Base-by-base conservation (phyloP, 257 asterid genomes). In the Henckelia pumila region DNA sequence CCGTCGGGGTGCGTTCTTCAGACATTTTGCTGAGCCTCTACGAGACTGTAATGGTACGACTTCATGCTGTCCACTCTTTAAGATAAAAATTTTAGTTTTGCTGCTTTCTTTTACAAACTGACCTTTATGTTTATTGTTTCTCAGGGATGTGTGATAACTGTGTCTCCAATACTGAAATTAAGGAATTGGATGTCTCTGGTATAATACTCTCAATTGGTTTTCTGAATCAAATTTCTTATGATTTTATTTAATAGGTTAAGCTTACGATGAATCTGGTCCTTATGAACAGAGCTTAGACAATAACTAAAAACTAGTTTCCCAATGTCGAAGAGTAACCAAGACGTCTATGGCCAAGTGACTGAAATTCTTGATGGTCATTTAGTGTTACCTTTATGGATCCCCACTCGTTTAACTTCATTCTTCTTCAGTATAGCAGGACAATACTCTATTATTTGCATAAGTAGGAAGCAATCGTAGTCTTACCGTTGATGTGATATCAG, bases 131-230 rank as follows among this genome's bases (percentile, higher is more conserved):
- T 77, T n/a, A 25, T 67, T 50, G 61, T 63, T 70, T 73, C 66
- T 73, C 90, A 94, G 99, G 99, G 71, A 91, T 94, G 97, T 94
- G 99, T 71, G 99, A 90, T 73, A 91, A 91, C 75, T 94, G 99
- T 73, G 87, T 92, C 63, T 88, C 88, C 73, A 47, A 79, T 63
- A 68, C 80, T 52, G 92, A 86, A 70, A 72, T 91, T 78, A 83
- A 80, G 69, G 95, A 94, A 67, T 57, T 90, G 80, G 97, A 94
- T 75, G 96, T 79, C 69, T 85, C 96, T 62, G 94, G 99, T 93
- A 79, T 30, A 77, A 50, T 44, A 59, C n/a, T 13, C 30, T 5
- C n/a, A 30, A 52, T 35, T 26, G 63, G 33, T 33, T 64, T 70
- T 63, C 59, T 60, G 61, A 52, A 57, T 57, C 57, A 72, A 16